A percentile compares a stretch with the other conserved stretches of the same genome.
These are phyloP conservation scores for Halophytophthora polymorphica DNA, from an alignment of 352 stramenopile species.

Conservation along the genomic window DNA sequence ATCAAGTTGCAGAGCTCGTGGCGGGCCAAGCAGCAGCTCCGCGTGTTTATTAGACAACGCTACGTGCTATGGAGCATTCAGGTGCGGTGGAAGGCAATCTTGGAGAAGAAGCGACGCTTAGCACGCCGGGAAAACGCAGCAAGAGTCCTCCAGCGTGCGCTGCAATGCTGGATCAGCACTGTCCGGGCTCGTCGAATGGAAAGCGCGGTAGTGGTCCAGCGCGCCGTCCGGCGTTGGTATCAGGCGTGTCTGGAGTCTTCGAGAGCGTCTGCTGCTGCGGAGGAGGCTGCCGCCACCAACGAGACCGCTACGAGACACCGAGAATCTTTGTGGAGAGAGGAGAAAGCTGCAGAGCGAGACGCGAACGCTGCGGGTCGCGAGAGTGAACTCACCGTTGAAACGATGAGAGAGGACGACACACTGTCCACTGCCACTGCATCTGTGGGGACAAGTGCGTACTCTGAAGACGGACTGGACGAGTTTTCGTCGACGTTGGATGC, in stretches of 20 bases:
- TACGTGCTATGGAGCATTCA: slow-evolving; percentile 44
- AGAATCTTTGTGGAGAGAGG: slow-evolving; percentile 10
- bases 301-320: too few relatives aligned
- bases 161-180: slow-evolving; percentile 28
- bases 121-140: slow-evolving; percentile 29
- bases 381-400: slow-evolving; percentile 30
- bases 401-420: slow-evolving; percentile 25
- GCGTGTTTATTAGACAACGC: slow-evolving; percentile 30
- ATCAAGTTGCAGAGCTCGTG: slow-evolving; percentile 52
- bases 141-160: slow-evolving; percentile 31
- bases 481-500: slow-evolving; percentile 13
- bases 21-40: slow-evolving; percentile 28
- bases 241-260: slow-evolving; percentile 11
- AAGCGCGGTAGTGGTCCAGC: slow-evolving; percentile 32
- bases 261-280: slow-evolving; percentile 7
- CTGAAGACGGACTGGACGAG: slow-evolving; percentile 26
- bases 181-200: slow-evolving; percentile 17
- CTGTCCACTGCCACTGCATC: slow-evolving; percentile 35
- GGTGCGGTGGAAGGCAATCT: slow-evolving; percentile 52
- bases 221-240: slow-evolving; percentile 24
- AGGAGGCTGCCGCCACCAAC: slow-evolving; percentile 5
- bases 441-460: slow-evolving; percentile 39
- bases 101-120: slow-evolving; percentile 37
- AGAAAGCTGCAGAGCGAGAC: slow-evolving; percentile 12
- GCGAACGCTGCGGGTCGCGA: slow-evolving; percentile 19